A percentile compares a stretch with the other conserved stretches of the same genome.
These are phyloP conservation scores for Priceomyces carsonii DNA, from an alignment of 805 yeast species.

Conservation along the genomic window DNA sequence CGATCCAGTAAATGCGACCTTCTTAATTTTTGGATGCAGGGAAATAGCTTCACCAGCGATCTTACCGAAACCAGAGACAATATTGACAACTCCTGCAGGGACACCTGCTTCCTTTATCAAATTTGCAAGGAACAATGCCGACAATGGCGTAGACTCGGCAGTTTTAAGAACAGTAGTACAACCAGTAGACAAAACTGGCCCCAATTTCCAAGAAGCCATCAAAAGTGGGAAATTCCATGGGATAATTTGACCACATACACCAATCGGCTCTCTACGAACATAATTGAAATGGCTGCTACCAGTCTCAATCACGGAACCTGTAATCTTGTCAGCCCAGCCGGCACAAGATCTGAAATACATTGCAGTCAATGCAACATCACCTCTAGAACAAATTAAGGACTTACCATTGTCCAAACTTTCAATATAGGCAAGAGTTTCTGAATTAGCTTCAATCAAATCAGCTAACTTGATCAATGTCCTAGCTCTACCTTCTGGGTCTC, in stretches of 20 bases:
- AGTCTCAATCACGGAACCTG: slow-evolving; percentile 74
- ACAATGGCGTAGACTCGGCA: slow-evolving; percentile 90
- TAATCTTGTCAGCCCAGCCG: slow-evolving; percentile 88
- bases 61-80: slow-evolving; percentile 84
- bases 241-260: slow-evolving; percentile 93
- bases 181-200: slow-evolving; percentile 91
- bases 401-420: slow-evolving; percentile 92
- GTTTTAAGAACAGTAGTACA: slow-evolving; percentile 86
- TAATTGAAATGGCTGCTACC: slow-evolving; percentile 73
- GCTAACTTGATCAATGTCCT: slow-evolving; percentile 69
- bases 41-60: slow-evolving; percentile 82
- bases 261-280: slow-evolving; percentile 86
- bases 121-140: slow-evolving; percentile 74
- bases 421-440: slow-evolving; percentile 71
- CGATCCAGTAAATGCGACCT: slow-evolving; percentile 94
- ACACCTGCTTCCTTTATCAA: slow-evolving; percentile 79
- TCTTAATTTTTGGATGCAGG: slow-evolving; percentile 76
- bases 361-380: slow-evolving; percentile 72
- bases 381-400: slow-evolving; percentile 65
- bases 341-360: slow-evolving; percentile 80
- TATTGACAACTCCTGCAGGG: slow-evolving; percentile 89
- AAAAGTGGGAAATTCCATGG: slow-evolving; percentile 97
- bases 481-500: slow-evolving; percentile 70
- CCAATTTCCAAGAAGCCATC: slow-evolving; percentile 94
- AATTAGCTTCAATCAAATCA: slow-evolving; percentile 69